These are phyloP conservation scores for Tieghemostelium lacteum DNA, from an alignment of 78 protist species.

Conservation along the genomic window DNA sequence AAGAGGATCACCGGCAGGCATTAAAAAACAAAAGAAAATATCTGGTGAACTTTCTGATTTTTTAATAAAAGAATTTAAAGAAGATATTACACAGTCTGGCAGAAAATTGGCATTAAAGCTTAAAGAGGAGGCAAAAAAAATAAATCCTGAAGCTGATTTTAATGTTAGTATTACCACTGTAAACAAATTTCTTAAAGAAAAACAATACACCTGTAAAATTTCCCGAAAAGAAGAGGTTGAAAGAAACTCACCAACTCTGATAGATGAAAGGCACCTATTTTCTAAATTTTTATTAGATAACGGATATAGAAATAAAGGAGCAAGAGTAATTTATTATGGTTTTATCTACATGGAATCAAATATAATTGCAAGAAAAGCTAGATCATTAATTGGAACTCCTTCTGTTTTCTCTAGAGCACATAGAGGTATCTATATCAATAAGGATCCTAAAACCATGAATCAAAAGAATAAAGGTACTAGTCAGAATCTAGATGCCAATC, in stretches of 20 bases:
- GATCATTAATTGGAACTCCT: neutral
- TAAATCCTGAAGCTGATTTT: too few relatives aligned
- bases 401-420: neutral
- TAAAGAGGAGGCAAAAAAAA: too few relatives aligned
- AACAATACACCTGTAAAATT: neutral
- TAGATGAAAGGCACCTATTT: neutral
- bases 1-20: too few relatives aligned
- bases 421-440: too few relatives aligned
- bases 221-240: neutral
- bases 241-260: neutral
- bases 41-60: too few relatives aligned
- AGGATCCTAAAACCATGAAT: too few relatives aligned
- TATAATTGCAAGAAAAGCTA: neutral
- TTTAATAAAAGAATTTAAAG: too few relatives aligned
- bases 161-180: neutral
- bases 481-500: neutral
- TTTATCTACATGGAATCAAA: neutral
- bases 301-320: neutral
- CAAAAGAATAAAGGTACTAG: neutral
- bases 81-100: too few relatives aligned
- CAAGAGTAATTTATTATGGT: neutral
- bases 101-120: too few relatives aligned
- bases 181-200: neutral
- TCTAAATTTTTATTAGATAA: neutral
- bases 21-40: too few relatives aligned